Evolutionary conservation across 2,329 filamentous ascomycete species (phyloP).

Genomic region (Aspergillus sp.): DNA sequence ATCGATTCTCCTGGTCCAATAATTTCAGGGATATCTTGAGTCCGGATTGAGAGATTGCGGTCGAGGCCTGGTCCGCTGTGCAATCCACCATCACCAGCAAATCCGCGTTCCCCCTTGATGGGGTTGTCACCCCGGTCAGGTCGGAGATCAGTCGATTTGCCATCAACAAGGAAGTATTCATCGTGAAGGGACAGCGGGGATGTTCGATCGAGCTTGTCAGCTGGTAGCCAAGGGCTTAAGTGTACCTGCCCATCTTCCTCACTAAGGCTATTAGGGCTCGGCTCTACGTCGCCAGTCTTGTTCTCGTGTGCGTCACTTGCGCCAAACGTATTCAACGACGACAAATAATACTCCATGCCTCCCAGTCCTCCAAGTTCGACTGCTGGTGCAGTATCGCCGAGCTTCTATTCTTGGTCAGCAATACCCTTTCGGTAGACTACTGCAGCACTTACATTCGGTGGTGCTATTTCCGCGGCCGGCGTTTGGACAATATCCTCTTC

Average conservation of each 20-base stretch:
- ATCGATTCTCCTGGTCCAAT: conserved; percentile 17
- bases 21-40: conserved; percentile 20
- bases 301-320: background rate
- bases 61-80: conserved; percentile 22
- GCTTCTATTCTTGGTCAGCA: background rate
- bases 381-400: background rate
- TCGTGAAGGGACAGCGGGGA: conserved; percentile 22
- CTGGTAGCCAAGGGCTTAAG: conserved; percentile 20
- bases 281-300: conserved; percentile 1
- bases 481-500: background rate
- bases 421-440: background rate
- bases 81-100: conserved; percentile 20
- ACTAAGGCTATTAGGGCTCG: conserved; percentile 8
- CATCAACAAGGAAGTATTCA: conserved; percentile 31
- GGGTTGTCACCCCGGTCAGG: conserved; percentile 26
- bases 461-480: background rate
- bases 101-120: conserved; percentile 20
- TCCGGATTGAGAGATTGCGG: conserved; percentile 16
- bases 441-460: background rate
- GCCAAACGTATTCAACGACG: background rate
- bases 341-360: background rate
- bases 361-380: background rate
- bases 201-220: conserved; percentile 22
- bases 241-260: conserved; percentile 17
- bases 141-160: conserved; percentile 24